Evolutionary conservation across 129 eudicot species (phyloP).

Genomic region (Pseudognaphalium luteoalbum): DNA sequence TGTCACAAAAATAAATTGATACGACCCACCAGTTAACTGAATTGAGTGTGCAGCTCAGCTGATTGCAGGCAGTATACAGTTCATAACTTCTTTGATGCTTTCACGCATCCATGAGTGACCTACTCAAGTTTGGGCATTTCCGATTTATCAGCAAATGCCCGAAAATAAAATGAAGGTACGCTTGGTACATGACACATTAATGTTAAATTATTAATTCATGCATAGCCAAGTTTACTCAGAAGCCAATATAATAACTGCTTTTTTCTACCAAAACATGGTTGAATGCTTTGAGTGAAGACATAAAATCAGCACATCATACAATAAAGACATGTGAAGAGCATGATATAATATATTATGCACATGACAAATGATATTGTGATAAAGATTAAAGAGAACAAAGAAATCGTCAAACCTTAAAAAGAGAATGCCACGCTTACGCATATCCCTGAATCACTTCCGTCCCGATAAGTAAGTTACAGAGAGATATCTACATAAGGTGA

Average conservation of each 20-base stretch:
- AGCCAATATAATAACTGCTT: not conserved
- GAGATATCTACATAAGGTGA: not conserved
- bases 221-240: not conserved
- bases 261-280: slow-evolving; percentile 7
- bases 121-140: not conserved
- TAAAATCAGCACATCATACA: slow-evolving; percentile 1
- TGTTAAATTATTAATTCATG: slow-evolving; percentile 3
- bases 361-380: not conserved
- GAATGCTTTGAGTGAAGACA: not conserved
- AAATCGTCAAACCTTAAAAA: not conserved
- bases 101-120: slow-evolving; percentile 2
- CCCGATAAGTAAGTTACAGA: not conserved
- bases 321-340: not conserved
- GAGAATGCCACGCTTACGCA: not conserved
- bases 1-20: not conserved
- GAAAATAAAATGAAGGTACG: slow-evolving; percentile 5
- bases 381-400: not conserved
- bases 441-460: not conserved
- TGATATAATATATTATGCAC: not conserved
- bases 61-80: not conserved
- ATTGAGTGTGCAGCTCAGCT: not conserved
- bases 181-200: not conserved
- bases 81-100: not conserved
- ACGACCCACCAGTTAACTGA: not conserved
- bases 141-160: slow-evolving; percentile 5